These are phyloP conservation scores for Drosera spatulata DNA, from an alignment of 179 eudicot species.

Conservation along the genomic window DNA sequence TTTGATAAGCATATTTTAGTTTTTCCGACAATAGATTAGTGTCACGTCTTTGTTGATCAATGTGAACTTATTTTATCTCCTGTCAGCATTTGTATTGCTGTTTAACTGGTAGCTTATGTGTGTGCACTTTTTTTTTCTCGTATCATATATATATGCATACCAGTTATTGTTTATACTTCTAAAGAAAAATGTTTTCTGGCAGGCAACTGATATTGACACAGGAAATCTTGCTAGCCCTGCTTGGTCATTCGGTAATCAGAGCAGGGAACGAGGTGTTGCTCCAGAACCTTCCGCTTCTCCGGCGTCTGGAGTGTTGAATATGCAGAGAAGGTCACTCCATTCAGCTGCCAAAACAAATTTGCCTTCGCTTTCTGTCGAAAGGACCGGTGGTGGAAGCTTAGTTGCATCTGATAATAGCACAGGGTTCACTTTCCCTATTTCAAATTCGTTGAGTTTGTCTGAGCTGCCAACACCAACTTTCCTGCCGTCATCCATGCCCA, in stretches of 20 bases:
- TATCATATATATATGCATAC: no score
- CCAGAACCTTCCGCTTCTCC: conserved; percentile 9
- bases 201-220: conserved; percentile 11
- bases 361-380: conserved; percentile 41
- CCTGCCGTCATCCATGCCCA: conserved; percentile 42
- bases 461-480: conserved; percentile 94
- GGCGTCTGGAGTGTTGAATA: conserved; percentile 15
- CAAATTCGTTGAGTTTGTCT: conserved; percentile 32
- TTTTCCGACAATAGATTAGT: no score
- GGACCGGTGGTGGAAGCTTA: conserved; percentile 20
- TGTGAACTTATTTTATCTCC: no score
- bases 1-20: no score
- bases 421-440: conserved; percentile 60
- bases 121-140: no score
- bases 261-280: conserved; percentile 14
- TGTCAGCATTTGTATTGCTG: no score
- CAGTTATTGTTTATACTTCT: no score
- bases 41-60: no score
- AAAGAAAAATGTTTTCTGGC: conserved; percentile 5
- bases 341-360: conserved; percentile 29
- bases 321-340: conserved; percentile 23
- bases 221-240: conserved; percentile 13
- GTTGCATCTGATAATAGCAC: conserved; percentile 24
- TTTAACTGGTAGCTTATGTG: no score
- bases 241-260: conserved; percentile 15